A percentile compares a stretch with the other conserved stretches of the same genome.
Conservation (phyloP, 2,329 filamentous ascomycete species). For the Periconia sp. region DNA sequence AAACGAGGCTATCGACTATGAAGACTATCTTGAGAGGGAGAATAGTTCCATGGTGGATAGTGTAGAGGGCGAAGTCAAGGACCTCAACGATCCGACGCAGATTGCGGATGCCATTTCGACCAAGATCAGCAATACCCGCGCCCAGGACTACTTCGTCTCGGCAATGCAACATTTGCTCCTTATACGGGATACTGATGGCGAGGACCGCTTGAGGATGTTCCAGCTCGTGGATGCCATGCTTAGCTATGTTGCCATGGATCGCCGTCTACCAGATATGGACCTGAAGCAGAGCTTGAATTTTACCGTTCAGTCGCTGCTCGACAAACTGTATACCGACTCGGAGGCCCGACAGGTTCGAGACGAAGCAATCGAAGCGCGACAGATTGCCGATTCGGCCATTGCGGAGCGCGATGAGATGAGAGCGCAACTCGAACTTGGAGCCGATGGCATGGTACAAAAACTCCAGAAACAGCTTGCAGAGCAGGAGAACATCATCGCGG, state of each 20-base stretch:
- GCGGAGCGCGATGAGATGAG: slow-evolving; percentile 96
- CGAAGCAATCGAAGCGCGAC: slow-evolving; percentile 86
- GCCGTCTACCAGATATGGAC: slow-evolving; percentile 93
- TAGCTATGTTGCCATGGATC: slow-evolving; percentile 98
- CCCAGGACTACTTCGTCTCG: slow-evolving; percentile 94
- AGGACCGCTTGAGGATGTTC: slow-evolving; percentile 93
- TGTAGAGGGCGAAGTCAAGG: slow-evolving; percentile 83
- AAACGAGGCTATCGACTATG: slow-evolving; percentile 97
- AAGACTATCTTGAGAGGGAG: slow-evolving; percentile 92
- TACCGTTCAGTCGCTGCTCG: slow-evolving; percentile 91
- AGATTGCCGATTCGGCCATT: slow-evolving; percentile 94
- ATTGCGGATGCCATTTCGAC: slow-evolving; percentile 93
- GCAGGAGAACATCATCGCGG: slow-evolving; percentile 86
- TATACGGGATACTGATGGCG: slow-evolving; percentile 87
- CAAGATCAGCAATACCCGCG: slow-evolving; percentile 80
- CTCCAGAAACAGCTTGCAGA: slow-evolving; percentile 94
- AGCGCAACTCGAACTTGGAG: slow-evolving; percentile 85
- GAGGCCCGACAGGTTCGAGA: slow-evolving; percentile 92
- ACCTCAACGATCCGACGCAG: slow-evolving; percentile 89
- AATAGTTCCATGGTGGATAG: slow-evolving; percentile 89
- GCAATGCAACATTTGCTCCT: slow-evolving; percentile 93
- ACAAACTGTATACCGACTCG: slow-evolving; percentile 95
- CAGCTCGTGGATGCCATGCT: slow-evolving; percentile 99
- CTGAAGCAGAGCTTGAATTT: slow-evolving; percentile 98
- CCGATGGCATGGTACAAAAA: slow-evolving; percentile 91